Evolutionary conservation across 176 grass and related monocot genomes (phyloP), one percentile per base, ranked within the genome.

Genomic region (Cocos nucifera): DNA sequence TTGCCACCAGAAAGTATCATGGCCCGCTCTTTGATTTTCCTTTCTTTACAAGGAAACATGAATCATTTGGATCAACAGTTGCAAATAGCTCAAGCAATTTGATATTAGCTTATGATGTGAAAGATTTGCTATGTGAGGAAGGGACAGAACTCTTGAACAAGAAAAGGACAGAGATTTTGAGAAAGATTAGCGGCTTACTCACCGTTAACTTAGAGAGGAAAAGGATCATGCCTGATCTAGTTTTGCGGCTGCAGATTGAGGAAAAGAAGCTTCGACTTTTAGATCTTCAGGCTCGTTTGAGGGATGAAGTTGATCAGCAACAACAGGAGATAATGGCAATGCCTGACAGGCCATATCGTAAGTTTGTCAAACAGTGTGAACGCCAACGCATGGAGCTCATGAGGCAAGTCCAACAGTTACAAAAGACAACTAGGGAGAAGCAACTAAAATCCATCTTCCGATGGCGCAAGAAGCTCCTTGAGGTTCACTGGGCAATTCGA

Each of bases 261-360:
- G 94, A 98, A 79, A 98, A 84, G 56, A 98, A 98, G 69, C 76
- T 92, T 15, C 92, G 80, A 80, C 88, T 98, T 63, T 64, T 98
- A 57, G 88, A 89, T 53, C 74, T 76, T 51, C 94, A 98, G 71
- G 70, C 84, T 64, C 88, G 82, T 49, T 57, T 98, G 58, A 89
- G 94, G 66, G 79, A 88, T 75, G 94, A 98, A 75, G 84, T 98
- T 85, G 94, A 98, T 70, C 84, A 86, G 67, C 83, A 89, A 74
- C 94, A 98, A 18, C 88, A 98, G 49, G 94, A 98, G 78, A 98
- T 98, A 65, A 93, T 98, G 94, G 67, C 84, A 67, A 92, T 98
- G 87, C 78, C 88, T 57, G 94, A 98, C 61, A 84, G 94, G 61
- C 64, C 86, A 76, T 98, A 98, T 24, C 80, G 94, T 55, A 98